Evolutionary conservation across 2,329 filamentous ascomycete genomes (phyloP), one percentile per base, ranked within the genome.

Genomic region (Xylariaceae sp.): DNA sequence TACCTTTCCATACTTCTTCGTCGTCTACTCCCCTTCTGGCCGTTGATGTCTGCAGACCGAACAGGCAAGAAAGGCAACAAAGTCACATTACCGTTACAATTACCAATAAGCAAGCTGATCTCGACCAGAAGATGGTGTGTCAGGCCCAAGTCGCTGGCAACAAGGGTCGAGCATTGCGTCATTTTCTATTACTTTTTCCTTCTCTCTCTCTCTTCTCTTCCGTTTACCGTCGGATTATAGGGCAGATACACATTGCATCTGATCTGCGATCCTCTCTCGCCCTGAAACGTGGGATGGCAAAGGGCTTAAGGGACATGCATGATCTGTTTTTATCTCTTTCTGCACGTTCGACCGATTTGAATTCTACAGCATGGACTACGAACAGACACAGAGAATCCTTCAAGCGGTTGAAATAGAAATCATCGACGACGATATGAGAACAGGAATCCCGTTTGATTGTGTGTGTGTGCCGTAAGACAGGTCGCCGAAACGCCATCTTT

Each of bases 401-500:
- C 10, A 45, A 45, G 42, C 23, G 4, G 23, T 30, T 30, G 23
- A 30, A 30, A 30, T 30, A 30, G 23, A 30, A 30, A 30, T 30
- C 42, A 45, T 45, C 10, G 42, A 45, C 13, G 5, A 45, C 42
- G 13, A 45, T n/a, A n/a, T 45, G 5, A 13, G 9, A 42, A 42
- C 4, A 37, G 10, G 47, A 50, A 42, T 34, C 34, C 52, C 18
- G 49, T 15, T 53, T 48, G 47, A 48, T 30, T 45, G 55, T 44
- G 48, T 48, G 13, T 34, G 47, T 44, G 37, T 58, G 50, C 47
- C 42, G 56, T 57, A 47, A 55, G 37, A 59, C 51, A 56, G 53
- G 57, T 58, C 62, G 39, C 55, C 57, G 60, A 64, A 53, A 57
- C 58, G 60, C 60, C 54, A 55, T 60, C 47, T 55, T 62, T 56